Evolutionary conservation across 768 basidiomycete species (phyloP), one percentile per base, ranked within the genome.

Genomic region (Porphyrellus cyaneotinctus): DNA sequence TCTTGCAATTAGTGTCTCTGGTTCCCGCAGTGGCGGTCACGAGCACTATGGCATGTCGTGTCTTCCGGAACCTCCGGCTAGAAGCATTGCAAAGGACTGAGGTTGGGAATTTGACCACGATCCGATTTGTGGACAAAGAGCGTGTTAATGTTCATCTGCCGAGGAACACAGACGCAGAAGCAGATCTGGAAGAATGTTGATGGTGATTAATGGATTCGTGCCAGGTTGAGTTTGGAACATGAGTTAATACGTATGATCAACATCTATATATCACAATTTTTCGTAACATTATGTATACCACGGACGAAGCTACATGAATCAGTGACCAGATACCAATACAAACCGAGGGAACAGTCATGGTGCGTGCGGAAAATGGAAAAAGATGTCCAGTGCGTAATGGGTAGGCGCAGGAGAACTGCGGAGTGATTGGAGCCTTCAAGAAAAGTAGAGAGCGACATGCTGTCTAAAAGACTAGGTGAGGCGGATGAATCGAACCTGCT

Each of bases 1-100:
- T 67, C 10, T 57, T 61, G 49, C 65, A 63, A 24, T 43, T 58
- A 15, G 51, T 61, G 39, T 64, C 65, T 56, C 57, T 60, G 5
- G 51, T 65, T 39, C 65, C 65, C 13, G 68, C 66, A 9, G 41
- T 72, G 15, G 64, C 68, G 20, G 43, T 73, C 3, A 69, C 62
- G 8, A 66, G 66, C 43, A 50, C 53, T 24, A 72, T 72, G 69
- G 69, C 66, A 8, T 68, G 68, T 52, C 60, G 63, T 32, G 69
- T 74, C 49, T 73, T 63, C 60, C 66, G 71, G 15, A 66, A 73
- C 47, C 66, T 69, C 53, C 68, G 62, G 49, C 51, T 61, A 28
- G 57, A 62, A 42, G 33, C 48, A 17, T 31, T 49, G 22, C 35
- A 51, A 9, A 33, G 41, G 31, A 46, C 51, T 36, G 58, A 58